Evolutionary conservation across 805 yeast genomes (phyloP).

Genomic region (Teunomyces panamensis): DNA sequence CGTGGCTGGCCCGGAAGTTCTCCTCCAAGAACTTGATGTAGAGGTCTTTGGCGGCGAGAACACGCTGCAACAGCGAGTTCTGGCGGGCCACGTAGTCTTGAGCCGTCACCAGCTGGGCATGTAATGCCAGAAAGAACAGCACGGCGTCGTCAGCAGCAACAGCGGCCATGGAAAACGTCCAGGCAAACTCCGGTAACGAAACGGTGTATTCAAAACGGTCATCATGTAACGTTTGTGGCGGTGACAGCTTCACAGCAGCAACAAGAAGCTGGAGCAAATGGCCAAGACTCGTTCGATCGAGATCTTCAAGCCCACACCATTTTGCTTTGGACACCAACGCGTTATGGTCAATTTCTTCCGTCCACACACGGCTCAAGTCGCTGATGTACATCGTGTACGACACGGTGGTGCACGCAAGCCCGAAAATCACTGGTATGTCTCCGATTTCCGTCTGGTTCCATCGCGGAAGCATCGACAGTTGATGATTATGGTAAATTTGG

Average conservation of each 20-base stretch:
- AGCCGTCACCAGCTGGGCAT: slow-evolving; percentile 20
- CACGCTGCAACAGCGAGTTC: slow-evolving; percentile 16
- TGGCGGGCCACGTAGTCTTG: slow-evolving; percentile 18
- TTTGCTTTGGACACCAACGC: slow-evolving; percentile 17
- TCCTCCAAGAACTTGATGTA: slow-evolving; percentile 31
- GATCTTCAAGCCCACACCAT: slow-evolving; percentile 27
- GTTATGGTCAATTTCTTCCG: slow-evolving; percentile 14
- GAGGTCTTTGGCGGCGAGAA: slow-evolving; percentile 26
- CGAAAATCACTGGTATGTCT: slow-evolving; percentile 12
- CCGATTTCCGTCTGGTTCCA: neutral
- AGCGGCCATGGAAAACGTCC: slow-evolving; percentile 18
- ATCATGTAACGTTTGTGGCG: neutral
- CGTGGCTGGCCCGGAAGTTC: slow-evolving; percentile 34
- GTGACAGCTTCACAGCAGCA: neutral
- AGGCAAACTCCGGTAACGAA: slow-evolving; percentile 11
- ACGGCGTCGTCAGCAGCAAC: slow-evolving; percentile 10
- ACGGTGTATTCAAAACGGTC: neutral
- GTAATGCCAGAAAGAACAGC: slow-evolving; percentile 18
- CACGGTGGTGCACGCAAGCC: slow-evolving; percentile 8
- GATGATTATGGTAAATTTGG: too few species aligned
- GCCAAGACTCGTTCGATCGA: slow-evolving; percentile 6
- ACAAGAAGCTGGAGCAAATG: neutral
- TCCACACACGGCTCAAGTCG: slow-evolving; percentile 27
- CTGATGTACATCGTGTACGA: slow-evolving; percentile 25
- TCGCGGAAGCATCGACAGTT: neutral